Base-by-base conservation (phyloP, 2,329 filamentous ascomycete species). In the Saccharata proteae region DNA sequence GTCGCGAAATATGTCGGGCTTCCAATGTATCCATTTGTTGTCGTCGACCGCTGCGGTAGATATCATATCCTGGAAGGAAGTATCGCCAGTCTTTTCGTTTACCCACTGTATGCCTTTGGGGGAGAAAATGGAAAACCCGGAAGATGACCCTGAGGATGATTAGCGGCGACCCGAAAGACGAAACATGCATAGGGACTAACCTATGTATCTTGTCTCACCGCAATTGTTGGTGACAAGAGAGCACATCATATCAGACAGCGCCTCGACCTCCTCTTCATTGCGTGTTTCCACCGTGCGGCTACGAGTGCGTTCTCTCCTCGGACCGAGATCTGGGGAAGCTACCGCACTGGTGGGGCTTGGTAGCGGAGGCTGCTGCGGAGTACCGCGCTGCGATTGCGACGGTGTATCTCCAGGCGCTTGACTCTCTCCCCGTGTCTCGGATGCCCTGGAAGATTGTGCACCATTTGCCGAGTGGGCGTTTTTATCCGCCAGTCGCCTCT, bases 21-120 rank as follows among this genome's bases (percentile, higher is more conserved):
- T 93, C 90, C 90, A 96, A 46, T 90, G 83, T 46, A 83, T 84
- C 81, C 84, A 94, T 52, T 93, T 93, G 56, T 90, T 83, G 47
- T 93, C 84, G 44, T 93, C 83, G 24, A 92, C 76, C 16, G 81
- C 83, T 3, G 60, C 56, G n/a, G 88, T 80, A 31, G 83, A 78
- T 34, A 98, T 93, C 81, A 94, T 96, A 35, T 82, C 73, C 52
- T 93, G 82, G 57, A 98, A 98, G 0, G 85, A 92, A 14, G 69
- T 75, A 51, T 98, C 90, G n/a, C 90, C 90, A 2, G 86, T 96
- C 63, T 92, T 94, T 43, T 90, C 78, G 47, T 94, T 96, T 32
- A 98, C 88, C 90, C 90, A 98, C 54, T 93, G 80, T 32, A 98
- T 93, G 26, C 90, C 90, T 54, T 93, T 93, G 10, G 88, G 90